A percentile compares a stretch with the other conserved stretches of the same genome.
Conservation (phyloP, 192 early-diverging fungal genomes). For the Backusella psychrophila region DNA sequence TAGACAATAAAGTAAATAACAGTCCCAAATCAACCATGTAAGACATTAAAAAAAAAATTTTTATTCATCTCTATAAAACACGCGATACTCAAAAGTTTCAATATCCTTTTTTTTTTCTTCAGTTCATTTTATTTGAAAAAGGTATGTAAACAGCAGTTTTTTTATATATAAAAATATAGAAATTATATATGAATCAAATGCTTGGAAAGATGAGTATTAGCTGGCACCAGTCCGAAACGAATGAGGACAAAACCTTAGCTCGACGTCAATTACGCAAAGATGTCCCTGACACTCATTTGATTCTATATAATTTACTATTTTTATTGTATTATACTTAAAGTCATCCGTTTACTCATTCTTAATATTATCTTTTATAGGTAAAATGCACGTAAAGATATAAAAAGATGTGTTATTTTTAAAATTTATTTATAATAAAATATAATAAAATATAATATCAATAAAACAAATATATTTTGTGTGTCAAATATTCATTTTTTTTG, state of each 20-base stretch:
- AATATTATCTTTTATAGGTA: background rate
- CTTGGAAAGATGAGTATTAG: slow-evolving; percentile 12
- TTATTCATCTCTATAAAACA: background rate
- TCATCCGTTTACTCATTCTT: background rate
- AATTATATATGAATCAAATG: background rate
- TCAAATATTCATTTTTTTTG: background rate
- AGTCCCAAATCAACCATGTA: slow-evolving; percentile 3
- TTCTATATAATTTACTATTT: background rate
- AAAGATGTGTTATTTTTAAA: slow-evolving; percentile 4
- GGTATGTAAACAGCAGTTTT: background rate
- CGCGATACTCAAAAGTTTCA: background rate
- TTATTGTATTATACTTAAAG: background rate
- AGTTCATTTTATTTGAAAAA: background rate
- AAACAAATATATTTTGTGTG: slow-evolving; percentile 1
- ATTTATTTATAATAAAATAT: background rate
- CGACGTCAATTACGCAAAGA: slow-evolving; percentile 18
- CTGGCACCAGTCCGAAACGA: slow-evolving; percentile 31
- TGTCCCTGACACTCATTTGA: slow-evolving; percentile 18
- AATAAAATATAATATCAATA: background rate
- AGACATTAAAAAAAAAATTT: background rate
- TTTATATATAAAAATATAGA: background rate
- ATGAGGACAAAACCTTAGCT: slow-evolving; percentile 23
- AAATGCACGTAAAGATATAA: background rate
- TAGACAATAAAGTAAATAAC: background rate
- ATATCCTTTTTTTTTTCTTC: background rate